Evolutionary conservation across 2,329 filamentous ascomycete species (phyloP), one percentile per base, ranked within the genome.

Genomic region (Arachnomyces sp.): DNA sequence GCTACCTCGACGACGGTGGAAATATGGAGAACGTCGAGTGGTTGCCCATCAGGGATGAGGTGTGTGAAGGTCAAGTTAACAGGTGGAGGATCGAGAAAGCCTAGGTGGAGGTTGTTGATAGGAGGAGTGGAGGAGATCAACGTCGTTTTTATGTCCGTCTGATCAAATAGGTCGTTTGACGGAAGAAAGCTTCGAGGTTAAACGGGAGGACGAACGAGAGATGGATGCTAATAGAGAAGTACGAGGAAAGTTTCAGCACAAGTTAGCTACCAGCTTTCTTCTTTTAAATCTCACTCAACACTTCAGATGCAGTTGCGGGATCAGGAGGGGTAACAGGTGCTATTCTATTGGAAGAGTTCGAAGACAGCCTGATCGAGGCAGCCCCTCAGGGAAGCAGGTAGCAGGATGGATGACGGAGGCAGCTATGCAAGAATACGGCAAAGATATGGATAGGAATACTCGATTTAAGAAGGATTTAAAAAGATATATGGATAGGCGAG

Each of bases 161-260:
- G 5, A 5, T 25, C 21, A 25, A 25, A 9, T 25, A 25, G 21
- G 21, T 25, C 5, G 5, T 25, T 25, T 5, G 9, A 25, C 21
- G 21, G 9, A 25, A n/a, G n/a, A n/a, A n/a, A n/a, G n/a, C n/a
- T n/a, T n/a, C n/a, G n/a, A n/a, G n/a, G n/a, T n/a, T n/a, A n/a
- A n/a, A n/a, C n/a, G n/a, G 44, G 42, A 47, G 36, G 34, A 47
- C 65, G 55, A 44, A 45, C 43, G 42, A 11, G 35, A 11, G 11
- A 15, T 30, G 36, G 28, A 15, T 14, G 36, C 13, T 34, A 8
- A 14, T 13, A 38, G 28, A 4, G 14, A 33, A 33, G 31, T 9
- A 9, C 21, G 9, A 25, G 21, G 5, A 25, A 25, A 25, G 5
- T 5, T 25, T 25, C 21, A 25, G 9, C 21, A 25, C 21, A 25